A percentile compares a stretch with the other conserved stretches of the same genome.
Evolutionary conservation across 2,329 filamentous ascomycete species (phyloP).

Genomic region (Arthrobotrys sphaeroides): DNA sequence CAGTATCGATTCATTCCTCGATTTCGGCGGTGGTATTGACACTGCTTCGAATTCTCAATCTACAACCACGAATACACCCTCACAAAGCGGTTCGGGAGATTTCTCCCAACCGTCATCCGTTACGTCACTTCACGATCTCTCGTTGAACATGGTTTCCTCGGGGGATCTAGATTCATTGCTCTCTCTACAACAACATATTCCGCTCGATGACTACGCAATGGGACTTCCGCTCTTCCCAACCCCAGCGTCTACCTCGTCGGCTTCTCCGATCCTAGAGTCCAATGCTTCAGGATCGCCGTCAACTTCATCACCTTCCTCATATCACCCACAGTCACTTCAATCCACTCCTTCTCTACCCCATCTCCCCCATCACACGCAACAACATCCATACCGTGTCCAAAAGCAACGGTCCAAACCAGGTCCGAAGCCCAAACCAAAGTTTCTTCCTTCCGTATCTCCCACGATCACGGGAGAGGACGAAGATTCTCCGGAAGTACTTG

Average conservation of each 20-base stretch:
- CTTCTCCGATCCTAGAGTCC: conserved; percentile 11
- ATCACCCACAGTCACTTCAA: background rate
- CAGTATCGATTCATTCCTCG: conserved; percentile 24
- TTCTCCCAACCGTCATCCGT: conserved; percentile 19
- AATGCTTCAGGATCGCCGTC: conserved; percentile 12
- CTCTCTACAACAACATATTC: conserved; percentile 33
- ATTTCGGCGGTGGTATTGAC: conserved; percentile 29
- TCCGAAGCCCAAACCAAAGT: conserved; percentile 38
- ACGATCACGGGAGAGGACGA: conserved; percentile 14
- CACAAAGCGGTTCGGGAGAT: conserved; percentile 4
- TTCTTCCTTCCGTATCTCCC: conserved; percentile 10
- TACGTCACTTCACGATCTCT: conserved; percentile 14
- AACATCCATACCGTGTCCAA: conserved; percentile 24
- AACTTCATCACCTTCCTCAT: conserved; percentile 18
- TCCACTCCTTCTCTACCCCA: conserved; percentile 18
- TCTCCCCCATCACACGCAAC: conserved; percentile 10
- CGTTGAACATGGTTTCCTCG: conserved; percentile 22
- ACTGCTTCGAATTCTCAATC: conserved; percentile 22
- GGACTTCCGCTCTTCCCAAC: conserved; percentile 44
- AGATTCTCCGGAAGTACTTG: conserved; percentile 35
- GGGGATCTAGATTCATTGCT: conserved; percentile 43
- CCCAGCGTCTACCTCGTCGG: conserved; percentile 16
- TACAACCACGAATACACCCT: conserved; percentile 15
- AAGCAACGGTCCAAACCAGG: conserved; percentile 44
- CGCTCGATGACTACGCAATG: conserved; percentile 46